phyloP scores from a whole-genome alignment of 1,139 yeast species.

The Blastobotrys serpentis region DNA sequence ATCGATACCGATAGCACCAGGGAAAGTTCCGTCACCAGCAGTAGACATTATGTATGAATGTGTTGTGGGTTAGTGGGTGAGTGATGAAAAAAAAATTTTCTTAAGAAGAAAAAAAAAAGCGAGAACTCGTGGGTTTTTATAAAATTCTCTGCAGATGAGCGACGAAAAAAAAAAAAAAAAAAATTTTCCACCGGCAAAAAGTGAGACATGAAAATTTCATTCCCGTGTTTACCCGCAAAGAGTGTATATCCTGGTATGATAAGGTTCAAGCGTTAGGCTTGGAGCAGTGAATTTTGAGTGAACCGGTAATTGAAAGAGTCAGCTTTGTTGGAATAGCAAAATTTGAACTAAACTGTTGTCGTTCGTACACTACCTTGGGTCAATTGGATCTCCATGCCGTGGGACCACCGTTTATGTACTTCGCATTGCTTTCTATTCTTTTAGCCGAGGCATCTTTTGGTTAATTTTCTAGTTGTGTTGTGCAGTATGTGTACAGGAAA shows the following conservation, averaged over 20 bases:
- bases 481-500: not conserved
- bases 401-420: too few relatives aligned
- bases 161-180: slow-evolving; percentile 12
- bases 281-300: too few relatives aligned
- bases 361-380: too few relatives aligned
- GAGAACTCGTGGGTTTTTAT: slow-evolving; percentile 9
- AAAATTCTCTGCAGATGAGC: slow-evolving; percentile 5
- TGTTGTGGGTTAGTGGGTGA: slow-evolving; percentile 8
- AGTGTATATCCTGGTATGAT: not conserved
- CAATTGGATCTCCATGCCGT: too few relatives aligned
- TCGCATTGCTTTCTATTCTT: too few relatives aligned
- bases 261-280: too few relatives aligned
- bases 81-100: slow-evolving; percentile 12
- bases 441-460: too few relatives aligned
- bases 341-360: too few relatives aligned
- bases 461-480: not conserved
- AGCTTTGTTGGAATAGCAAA: too few relatives aligned
- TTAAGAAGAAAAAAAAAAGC: slow-evolving; percentile 16
- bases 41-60: slow-evolving; percentile 26
- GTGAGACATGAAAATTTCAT: slow-evolving; percentile 3
- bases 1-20: slow-evolving; percentile 99
- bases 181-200: slow-evolving; percentile 4
- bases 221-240: not conserved
- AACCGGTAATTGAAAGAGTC: too few relatives aligned
- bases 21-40: slow-evolving; percentile 88